phyloP scores from a whole-genome alignment of 306 rosid species.

The Cucumis melo region DNA sequence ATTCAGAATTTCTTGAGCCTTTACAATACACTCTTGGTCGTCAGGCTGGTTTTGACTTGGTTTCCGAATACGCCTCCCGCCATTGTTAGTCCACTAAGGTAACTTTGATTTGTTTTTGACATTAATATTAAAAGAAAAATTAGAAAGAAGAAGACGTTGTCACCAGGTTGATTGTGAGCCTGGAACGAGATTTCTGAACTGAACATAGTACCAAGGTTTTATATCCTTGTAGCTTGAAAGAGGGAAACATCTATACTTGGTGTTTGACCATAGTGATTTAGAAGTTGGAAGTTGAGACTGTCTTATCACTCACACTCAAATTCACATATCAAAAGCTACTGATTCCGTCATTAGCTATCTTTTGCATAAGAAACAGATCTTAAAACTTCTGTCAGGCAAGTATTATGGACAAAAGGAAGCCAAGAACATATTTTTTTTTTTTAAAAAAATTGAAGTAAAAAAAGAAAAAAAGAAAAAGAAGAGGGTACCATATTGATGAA shows the following conservation, averaged over 20 bases:
- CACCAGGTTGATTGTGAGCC: neutral
- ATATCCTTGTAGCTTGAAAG: neutral
- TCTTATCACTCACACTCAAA: neutral
- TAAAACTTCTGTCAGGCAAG: neutral
- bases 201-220: neutral
- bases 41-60: constrained; percentile 93
- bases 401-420: neutral
- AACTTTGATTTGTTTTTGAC: neutral
- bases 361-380: neutral
- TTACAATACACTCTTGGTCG: constrained; percentile 71
- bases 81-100: constrained; percentile 90
- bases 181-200: neutral
- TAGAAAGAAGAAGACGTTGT: neutral
- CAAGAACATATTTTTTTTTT: too few species aligned
- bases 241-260: neutral
- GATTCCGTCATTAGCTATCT: neutral
- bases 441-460: too few species aligned
- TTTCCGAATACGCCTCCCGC: constrained; percentile 85
- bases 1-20: constrained; percentile 64
- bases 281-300: neutral
- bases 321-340: neutral
- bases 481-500: too few species aligned
- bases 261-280: neutral
- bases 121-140: neutral
- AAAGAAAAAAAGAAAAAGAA: too few species aligned